Base-by-base conservation (phyloP, 139 green algal genomes). In the Zygnema cylindricum region DNA sequence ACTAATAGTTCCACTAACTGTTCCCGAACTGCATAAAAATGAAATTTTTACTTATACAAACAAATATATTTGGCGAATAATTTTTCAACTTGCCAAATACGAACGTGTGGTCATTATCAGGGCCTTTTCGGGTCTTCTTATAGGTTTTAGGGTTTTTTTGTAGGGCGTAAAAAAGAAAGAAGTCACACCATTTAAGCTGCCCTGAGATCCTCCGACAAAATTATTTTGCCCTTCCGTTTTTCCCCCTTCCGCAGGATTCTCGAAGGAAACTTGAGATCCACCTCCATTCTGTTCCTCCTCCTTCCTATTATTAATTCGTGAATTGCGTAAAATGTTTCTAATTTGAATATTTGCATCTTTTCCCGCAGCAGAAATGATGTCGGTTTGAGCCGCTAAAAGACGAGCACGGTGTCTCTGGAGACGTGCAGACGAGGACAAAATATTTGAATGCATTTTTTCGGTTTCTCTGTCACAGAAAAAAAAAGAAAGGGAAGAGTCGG, bases 361-460 rank as follows among this genome's bases (percentile, higher is more conserved):
- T 21, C 41, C 77, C 3, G 77, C 77, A n/a, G 77, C 77, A 2
- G 77, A 49, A 49, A 84, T 33, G 22, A 84, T 36, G 11, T 84
- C 77, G 38, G 21, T 55, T 57, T 55, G 35, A 7, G 35, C 77
- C 2, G 76, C 2, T 32, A 39, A 3, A 7, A 84, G 77, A 22
- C 32, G 32, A 36, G 33, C 32, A 35, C 40, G 38, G 3, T 87
- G 81, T 69, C 22, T 63, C 81, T 33, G 81, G 69, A 87, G 81
- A 63, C 63, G 41, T 2, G 81, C 81, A 33, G 2, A 2, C 81
- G 63, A 21, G 35, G 77, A 21, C 3, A 39, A 7, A 21, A 87
- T n/a, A 84, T 87, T 69, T 2, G 41, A 2, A 69, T 87, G 81
- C 81, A 87, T 87, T 16, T 3, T 85, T 69, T 87, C 81, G 22